Conservation (phyloP, 305 asterid genomes). For the Coffea humblotiana region DNA sequence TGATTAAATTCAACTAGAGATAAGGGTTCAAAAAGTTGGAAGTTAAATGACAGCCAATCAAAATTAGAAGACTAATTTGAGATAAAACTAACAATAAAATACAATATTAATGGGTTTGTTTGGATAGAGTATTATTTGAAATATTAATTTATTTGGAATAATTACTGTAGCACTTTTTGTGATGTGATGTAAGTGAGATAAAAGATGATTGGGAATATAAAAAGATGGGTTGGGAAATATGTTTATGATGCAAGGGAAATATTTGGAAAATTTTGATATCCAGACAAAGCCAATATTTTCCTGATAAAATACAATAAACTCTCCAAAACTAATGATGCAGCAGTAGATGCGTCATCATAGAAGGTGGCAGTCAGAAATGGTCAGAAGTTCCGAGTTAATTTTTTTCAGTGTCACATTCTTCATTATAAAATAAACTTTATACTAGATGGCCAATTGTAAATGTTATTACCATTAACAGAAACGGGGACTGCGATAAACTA, state of each 20-base stretch:
- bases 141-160: too few species aligned
- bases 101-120: background rate
- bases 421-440: background rate
- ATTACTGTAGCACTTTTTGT: too few species aligned
- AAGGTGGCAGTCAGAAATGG: background rate
- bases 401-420: background rate
- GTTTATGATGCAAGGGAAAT: too few species aligned
- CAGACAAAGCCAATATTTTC: background rate
- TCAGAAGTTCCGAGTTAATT: background rate
- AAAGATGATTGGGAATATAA: too few species aligned
- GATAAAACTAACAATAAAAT: background rate
- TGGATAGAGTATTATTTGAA: too few species aligned
- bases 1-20: background rate
- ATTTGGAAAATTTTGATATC: too few species aligned
- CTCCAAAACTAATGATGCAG: background rate
- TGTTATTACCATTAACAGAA: background rate
- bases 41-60: background rate
- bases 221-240: too few species aligned
- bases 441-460: background rate
- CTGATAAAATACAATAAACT: background rate
- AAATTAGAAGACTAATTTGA: background rate
- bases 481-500: background rate
- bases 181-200: too few species aligned
- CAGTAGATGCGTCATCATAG: background rate
- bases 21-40: background rate